Conservation (phyloP, 192 early-diverging fungal genomes). For the Coemansia sp. region DNA sequence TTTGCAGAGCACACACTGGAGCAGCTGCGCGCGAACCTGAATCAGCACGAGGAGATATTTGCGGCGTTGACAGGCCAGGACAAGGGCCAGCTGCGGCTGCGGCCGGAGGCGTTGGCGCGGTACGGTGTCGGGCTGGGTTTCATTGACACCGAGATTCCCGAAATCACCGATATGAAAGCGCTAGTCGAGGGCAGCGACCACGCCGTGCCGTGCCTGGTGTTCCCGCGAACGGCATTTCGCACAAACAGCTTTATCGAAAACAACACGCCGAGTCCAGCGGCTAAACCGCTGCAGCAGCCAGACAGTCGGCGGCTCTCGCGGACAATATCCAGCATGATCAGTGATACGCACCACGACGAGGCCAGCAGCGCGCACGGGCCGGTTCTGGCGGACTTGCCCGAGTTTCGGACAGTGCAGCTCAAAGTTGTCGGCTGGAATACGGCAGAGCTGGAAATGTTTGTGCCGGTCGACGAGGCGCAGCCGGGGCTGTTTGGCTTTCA, state of each 20-base stretch:
- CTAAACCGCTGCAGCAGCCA: too few relatives aligned
- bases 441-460: conserved; percentile 50
- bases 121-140: conserved; percentile 56
- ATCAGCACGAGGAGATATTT: conserved; percentile 34
- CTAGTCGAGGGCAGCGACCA: conserved; percentile 27
- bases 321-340: conserved; percentile 25
- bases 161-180: conserved; percentile 20
- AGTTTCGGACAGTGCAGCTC: conserved; percentile 48
- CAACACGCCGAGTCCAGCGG: background rate
- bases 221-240: conserved; percentile 51
- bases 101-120: conserved; percentile 33
- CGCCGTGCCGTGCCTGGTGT: conserved; percentile 42
- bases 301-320: too few relatives aligned
- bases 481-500: conserved; percentile 66
- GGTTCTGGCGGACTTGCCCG: background rate
- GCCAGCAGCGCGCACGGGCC: background rate
- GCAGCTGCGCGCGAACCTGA: conserved; percentile 27
- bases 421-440: conserved; percentile 48
- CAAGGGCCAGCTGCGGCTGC: conserved; percentile 27
- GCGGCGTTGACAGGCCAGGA: conserved; percentile 39
- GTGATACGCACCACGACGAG: background rate
- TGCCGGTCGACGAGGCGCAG: conserved; percentile 51
- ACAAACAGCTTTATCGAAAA: conserved; percentile 52
- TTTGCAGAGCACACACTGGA: conserved; percentile 27
- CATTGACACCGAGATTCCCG: conserved; percentile 20